Evolutionary conservation across 768 basidiomycete species (phyloP).

Genomic region (Naganishia randhawae): DNA sequence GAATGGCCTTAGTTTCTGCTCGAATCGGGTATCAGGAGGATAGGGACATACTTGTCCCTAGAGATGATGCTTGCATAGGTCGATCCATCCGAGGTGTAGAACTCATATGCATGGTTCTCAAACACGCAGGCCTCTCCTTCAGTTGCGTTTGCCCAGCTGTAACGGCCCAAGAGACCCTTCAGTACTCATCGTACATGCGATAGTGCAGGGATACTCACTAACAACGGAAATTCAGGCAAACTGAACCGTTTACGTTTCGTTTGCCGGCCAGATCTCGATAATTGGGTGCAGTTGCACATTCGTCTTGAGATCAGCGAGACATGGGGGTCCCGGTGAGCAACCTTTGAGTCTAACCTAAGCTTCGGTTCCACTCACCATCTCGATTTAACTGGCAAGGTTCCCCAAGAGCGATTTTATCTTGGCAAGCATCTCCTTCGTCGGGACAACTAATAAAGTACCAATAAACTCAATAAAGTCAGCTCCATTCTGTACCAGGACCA

Average conservation of each 20-base stretch:
- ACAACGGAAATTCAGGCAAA: slow-evolving; percentile 79
- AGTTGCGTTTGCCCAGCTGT: slow-evolving; percentile 75
- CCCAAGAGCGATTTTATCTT: slow-evolving; percentile 59
- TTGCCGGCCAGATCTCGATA: slow-evolving; percentile 57
- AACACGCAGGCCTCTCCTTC: slow-evolving; percentile 62
- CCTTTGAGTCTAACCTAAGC: too few relatives aligned
- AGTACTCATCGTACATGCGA: neutral
- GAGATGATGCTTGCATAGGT: slow-evolving; percentile 78
- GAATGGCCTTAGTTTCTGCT: neutral
- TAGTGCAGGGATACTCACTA: slow-evolving; percentile 55
- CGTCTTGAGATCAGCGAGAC: slow-evolving; percentile 55
- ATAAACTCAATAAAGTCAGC: neutral
- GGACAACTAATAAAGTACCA: slow-evolving; percentile 57
- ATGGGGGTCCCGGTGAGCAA: neutral
- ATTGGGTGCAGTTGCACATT: slow-evolving; percentile 70
- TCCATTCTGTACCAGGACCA: neutral
- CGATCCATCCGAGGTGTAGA: slow-evolving; percentile 57
- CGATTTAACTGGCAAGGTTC: slow-evolving; percentile 78
- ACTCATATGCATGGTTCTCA: slow-evolving; percentile 76
- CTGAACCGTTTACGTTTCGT: slow-evolving; percentile 72
- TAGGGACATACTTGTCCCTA: slow-evolving; percentile 57
- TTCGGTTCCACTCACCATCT: slow-evolving; percentile 73
- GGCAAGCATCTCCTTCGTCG: slow-evolving; percentile 72
- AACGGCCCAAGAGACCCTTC: neutral
- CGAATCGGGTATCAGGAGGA: neutral